Base-by-base conservation (phyloP, 805 yeast species). In the Priceomyces medius region DNA sequence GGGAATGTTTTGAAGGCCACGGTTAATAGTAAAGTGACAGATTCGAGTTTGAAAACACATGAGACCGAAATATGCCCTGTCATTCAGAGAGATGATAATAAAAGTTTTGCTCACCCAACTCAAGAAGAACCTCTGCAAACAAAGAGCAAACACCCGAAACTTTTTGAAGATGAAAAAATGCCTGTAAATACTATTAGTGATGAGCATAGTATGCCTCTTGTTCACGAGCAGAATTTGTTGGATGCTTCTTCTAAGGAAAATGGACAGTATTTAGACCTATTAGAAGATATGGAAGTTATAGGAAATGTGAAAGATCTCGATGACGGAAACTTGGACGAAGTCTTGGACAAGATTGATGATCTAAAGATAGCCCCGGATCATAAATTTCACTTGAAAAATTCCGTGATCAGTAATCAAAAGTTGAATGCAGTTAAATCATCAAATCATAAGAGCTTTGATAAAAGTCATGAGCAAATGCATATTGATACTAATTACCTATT, bases 1-100 rank as follows among this genome's bases (percentile, higher is more conserved):
- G 97, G 81, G 0, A 80, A 85, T 45, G 73, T 89, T 1, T 56
- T 85, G 2, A 46, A 49, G 6, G 63, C 50, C 4, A 61, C 49
- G 35, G 36, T 66, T 8, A 66, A 63, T 37, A 50, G 61, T 27
- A 46, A 47, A 14, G 27, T 31, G 20, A 18, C 18, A 7, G 29
- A 23, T 26, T 26, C 29, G 9, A 14, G 12, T 26, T 26, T n/a
- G 14, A n/a, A n/a, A n/a, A n/a, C n/a, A n/a, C n/a, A n/a, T n/a
- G n/a, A n/a, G n/a, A n/a, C n/a, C n/a, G n/a, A n/a, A n/a, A n/a
- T n/a, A n/a, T n/a, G n/a, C n/a, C n/a, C n/a, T n/a, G n/a, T n/a
- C n/a, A n/a, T n/a, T n/a, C n/a, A n/a, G n/a, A n/a, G n/a, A n/a
- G n/a, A n/a, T n/a, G n/a, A n/a, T 8, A 27, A 27, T 8, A 8